Evolutionary conservation across 345 rosid genomes (phyloP), one percentile per base, ranked within the genome.

Genomic region (Populus ilicifolia): DNA sequence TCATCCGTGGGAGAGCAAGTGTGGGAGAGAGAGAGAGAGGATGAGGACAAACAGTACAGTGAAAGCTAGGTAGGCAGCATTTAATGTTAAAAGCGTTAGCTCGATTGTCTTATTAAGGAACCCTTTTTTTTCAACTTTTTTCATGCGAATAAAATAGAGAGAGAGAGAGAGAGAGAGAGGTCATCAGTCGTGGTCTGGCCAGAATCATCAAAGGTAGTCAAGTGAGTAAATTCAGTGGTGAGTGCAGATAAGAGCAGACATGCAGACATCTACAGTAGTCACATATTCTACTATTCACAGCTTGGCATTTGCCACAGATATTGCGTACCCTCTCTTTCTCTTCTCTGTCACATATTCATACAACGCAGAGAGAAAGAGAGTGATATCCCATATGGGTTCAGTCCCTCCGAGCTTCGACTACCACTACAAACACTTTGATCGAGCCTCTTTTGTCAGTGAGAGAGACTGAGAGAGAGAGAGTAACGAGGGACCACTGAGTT

Each of bases 401-500:
- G 79, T 77, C 72, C 74, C 65, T 74, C 76, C 75, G 69, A 83
- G 82, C 75, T 80, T 82, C 75, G 77, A 82, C 89, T 86, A 77
- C 66, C 82, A 84, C 83, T 83, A 62, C 79, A 44, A 85, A 77
- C 88, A 83, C 87, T 78, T 81, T 80, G 85, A 85, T 83, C 76
- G 54, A 77, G 71, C 75, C 72, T 67, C 29, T 38, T 62, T 54
- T 83, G 86, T 75, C 87, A 85, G 83, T 44, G 38, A 54, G 70
- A 63, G 50, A 44, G 29, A 27, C 29, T 27, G 29, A 27, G 29
- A 27, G 29, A 27, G 29, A 41, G 50, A 27, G 41, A 50, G 18
- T 11, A 23, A 14, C 29, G 54, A 70, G 69, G 86, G 85, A 83
- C 88, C 86, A 75, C 88, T 75, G 79, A 70, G 7, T 36, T 43